phyloP scores from a whole-genome alignment of 1,284 basidiomycete genomes.

The Ustilago curta region DNA sequence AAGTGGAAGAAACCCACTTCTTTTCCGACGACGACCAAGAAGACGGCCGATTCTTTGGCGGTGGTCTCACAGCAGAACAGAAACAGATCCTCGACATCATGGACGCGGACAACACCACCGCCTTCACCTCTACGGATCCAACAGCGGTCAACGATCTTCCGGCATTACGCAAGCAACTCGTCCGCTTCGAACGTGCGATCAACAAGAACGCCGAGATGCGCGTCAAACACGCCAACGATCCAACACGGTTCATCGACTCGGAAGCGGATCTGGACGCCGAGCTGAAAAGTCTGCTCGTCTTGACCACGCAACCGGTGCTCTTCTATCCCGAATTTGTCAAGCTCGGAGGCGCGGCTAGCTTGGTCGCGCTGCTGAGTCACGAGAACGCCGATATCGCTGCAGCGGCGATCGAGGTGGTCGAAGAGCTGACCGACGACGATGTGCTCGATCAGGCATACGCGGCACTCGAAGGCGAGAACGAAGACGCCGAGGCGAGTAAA shows the following conservation, averaged over 20 bases:
- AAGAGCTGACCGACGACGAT: constrained; percentile 96
- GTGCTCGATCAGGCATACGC: constrained; percentile 80
- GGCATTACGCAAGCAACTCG: constrained; percentile 76
- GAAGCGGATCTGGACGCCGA: constrained; percentile 91
- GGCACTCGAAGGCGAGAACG: constrained; percentile 67
- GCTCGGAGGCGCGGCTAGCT: constrained; percentile 77
- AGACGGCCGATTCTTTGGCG: constrained; percentile 64
- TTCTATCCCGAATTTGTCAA: constrained; percentile 91
- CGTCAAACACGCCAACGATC: constrained; percentile 70
- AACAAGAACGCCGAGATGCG: constrained; percentile 95
- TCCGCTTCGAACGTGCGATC: constrained; percentile 86
- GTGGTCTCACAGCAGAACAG: constrained; percentile 65
- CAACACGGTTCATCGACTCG: constrained; percentile 91
- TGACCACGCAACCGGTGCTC: constrained; percentile 85
- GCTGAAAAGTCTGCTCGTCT: constrained; percentile 81
- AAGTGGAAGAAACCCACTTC: constrained; percentile 37
- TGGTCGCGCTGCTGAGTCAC: constrained; percentile 80
- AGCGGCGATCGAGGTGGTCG: constrained; percentile 72
- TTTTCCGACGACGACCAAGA: constrained; percentile 66
- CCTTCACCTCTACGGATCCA: constrained; percentile 7
- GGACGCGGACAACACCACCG: constrained; percentile 29
- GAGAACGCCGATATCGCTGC: constrained; percentile 67
- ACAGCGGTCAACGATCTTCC: constrained; percentile 12
- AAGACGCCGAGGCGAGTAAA: constrained; percentile 70
- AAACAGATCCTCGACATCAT: constrained; percentile 65